Evolutionary conservation across 2,329 filamentous ascomycete genomes (phyloP), one percentile per base, ranked within the genome.

Genomic region (Ascochyta clinopodiicola): DNA sequence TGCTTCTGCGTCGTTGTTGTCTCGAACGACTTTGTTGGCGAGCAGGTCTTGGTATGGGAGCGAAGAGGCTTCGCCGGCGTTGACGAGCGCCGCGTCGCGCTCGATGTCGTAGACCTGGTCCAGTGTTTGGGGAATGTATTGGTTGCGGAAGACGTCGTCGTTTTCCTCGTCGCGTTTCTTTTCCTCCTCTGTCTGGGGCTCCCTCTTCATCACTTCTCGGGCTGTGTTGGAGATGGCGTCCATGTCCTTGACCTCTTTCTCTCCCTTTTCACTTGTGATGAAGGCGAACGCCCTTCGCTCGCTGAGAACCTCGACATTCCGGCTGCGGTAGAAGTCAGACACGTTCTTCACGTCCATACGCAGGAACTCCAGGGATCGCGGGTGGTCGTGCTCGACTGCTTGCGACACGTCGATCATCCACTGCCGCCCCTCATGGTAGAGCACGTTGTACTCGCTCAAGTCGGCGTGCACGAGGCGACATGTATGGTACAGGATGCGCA

Each of bases 301-400:
- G 1, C 88, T 79, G 3, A 99, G 81, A 0, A 86, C 89, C 58
- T 96, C 87, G 2, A 98, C 92, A 36, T 89, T 89, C 74, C 96
- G 89, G 19, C 90, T 85, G 27, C 87, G 83, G 85, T 98, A 99
- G 78, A 96, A 99, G 75, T 96, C 92, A 21, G 87, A 89, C 1
- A 96, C 87, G 71, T 99, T 99, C 82, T 97, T 98, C 77, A 99
- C 92, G 72, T 99, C 95, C 93, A 97, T 98, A 31, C 95, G 88
- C 67, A 99, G 77, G 72, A 99, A 99, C 73, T 98, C 94, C 27
- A 96, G 82, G 2, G 91, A 94, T 54, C 91, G 86, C 0, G 95
- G 95, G 75, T 99, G 95, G 67, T 98, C 94, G 65, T 96, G 93
- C 79, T 98, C 96, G 19, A 99, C 95, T 71, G 90, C 95, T 79